Evolutionary conservation across 192 early-diverging fungal species (phyloP).

Genomic region (Backusella luteola): DNA sequence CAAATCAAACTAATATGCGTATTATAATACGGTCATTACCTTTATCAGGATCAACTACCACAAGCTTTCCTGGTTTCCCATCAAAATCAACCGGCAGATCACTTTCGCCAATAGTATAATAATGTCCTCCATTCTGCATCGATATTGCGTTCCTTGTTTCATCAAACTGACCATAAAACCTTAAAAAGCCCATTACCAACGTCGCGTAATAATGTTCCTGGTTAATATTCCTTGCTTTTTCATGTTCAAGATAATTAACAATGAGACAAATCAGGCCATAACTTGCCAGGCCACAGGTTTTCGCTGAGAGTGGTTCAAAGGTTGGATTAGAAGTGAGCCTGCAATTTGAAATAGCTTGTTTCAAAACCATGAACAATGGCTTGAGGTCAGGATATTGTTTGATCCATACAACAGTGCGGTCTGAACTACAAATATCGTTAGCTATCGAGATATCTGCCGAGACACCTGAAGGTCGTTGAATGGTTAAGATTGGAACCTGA

Average conservation of each 20-base stretch:
- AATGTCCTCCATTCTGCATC: constrained; percentile 1
- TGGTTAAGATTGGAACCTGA: constrained; percentile 21
- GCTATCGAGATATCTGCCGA: constrained; percentile 23
- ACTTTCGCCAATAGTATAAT: background rate
- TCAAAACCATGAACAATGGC: constrained; percentile 26
- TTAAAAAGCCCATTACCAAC: constrained; percentile 13
- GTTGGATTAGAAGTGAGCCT: background rate
- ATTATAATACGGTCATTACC: background rate
- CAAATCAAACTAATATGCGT: background rate
- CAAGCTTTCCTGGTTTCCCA: background rate
- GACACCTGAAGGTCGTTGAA: background rate
- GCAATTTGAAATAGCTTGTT: constrained; percentile 22
- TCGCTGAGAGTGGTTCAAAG: constrained; percentile 19
- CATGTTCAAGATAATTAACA: constrained; percentile 23
- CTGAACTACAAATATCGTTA: constrained; percentile 16
- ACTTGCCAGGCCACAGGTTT: constrained; percentile 23
- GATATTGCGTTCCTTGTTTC: background rate
- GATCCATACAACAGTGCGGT: constrained; percentile 20
- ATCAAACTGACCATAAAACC: constrained; percentile 10
- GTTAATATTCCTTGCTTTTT: background rate
- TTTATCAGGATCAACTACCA: constrained; percentile 12
- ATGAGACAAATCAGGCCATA: constrained; percentile 30
- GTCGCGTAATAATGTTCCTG: background rate
- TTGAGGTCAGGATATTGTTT: constrained; percentile 20
- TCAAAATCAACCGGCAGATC: background rate